Conservation (phyloP, 2,329 filamentous ascomycete genomes). For the Botrytis squamosa region DNA sequence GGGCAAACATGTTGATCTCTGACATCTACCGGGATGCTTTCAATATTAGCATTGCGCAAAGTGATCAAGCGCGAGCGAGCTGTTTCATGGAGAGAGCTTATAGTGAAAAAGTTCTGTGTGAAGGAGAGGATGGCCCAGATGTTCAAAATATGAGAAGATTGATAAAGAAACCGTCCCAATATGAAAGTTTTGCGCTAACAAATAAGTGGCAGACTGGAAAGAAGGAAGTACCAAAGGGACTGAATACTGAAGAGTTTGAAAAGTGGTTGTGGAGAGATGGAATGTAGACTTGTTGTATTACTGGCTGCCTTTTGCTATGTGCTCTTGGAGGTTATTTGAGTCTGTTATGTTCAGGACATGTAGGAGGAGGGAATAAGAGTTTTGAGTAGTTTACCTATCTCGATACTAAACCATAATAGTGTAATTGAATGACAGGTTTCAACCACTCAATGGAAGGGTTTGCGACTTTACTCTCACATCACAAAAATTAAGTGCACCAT, state of each 20-base stretch:
- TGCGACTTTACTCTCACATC: not conserved
- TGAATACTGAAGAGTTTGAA: slow-evolving; percentile 21
- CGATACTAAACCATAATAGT: not conserved
- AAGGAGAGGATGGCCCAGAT: slow-evolving; percentile 41
- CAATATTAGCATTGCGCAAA: slow-evolving; percentile 44
- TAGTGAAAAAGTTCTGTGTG: slow-evolving; percentile 37
- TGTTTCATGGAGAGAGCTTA: slow-evolving; percentile 44
- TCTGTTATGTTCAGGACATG: not conserved
- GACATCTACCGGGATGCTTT: slow-evolving; percentile 46
- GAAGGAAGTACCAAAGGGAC: slow-evolving; percentile 13
- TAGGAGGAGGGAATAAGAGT: not conserved
- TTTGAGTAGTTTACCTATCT: not conserved
- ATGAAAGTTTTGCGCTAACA: slow-evolving; percentile 19
- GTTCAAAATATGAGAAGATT: slow-evolving; percentile 29
- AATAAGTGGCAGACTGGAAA: slow-evolving; percentile 19
- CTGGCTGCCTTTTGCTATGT: not conserved
- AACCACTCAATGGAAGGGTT: not conserved
- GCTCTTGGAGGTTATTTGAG: not conserved
- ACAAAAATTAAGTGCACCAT: not conserved
- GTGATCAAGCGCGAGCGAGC: slow-evolving; percentile 44
- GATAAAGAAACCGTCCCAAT: slow-evolving; percentile 9
- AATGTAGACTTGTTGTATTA: not conserved
- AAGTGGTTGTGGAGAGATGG: slow-evolving; percentile 25
- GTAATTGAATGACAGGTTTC: not conserved
- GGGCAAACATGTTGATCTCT: slow-evolving; percentile 26